These are phyloP conservation scores for Psilocybe cyanescens DNA, from an alignment of 768 basidiomycete species.

Conservation along the genomic window DNA sequence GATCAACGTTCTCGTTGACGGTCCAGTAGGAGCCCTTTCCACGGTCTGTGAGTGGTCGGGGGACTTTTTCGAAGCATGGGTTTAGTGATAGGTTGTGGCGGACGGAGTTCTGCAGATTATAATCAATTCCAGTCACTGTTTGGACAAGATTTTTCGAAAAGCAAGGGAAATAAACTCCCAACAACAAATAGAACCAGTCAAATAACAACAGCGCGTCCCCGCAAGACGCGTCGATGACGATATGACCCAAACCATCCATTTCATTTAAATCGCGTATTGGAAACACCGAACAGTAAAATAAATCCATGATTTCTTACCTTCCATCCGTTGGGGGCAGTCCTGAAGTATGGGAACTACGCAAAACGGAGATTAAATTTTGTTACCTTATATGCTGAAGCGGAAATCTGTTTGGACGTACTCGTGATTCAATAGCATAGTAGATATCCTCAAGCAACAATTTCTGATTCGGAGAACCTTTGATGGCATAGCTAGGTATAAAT, in stretches of 20 bases:
- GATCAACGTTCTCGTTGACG: constrained; percentile 88
- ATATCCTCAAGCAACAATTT: constrained; percentile 88
- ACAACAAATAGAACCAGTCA: constrained; percentile 68
- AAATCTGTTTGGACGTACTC: constrained; percentile 52
- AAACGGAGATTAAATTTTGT: constrained; percentile 13
- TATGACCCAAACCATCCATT: constrained; percentile 12
- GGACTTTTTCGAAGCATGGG: constrained; percentile 90
- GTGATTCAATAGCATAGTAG: constrained; percentile 89
- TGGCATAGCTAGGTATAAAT: constrained; percentile 67
- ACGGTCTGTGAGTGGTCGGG: constrained; percentile 88
- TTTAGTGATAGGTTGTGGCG: constrained; percentile 90
- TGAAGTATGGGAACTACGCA: constrained; percentile 83
- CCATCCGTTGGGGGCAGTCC: constrained; percentile 89
- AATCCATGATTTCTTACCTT: constrained; percentile 59
- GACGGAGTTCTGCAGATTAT: constrained; percentile 74
- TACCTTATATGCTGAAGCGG: constrained; percentile 15
- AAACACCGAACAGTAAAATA: constrained; percentile 18
- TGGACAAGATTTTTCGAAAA: constrained; percentile 33
- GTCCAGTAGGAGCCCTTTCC: constrained; percentile 95
- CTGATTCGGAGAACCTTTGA: constrained; percentile 89
- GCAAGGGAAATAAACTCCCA: constrained; percentile 39
- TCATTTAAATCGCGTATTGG: constrained; percentile 2
- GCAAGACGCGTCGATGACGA: constrained; percentile 38
- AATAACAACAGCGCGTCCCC: constrained; percentile 65
- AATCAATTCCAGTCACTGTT: constrained; percentile 26